Conservation (phyloP, 73 alveolate genomes). For the Paramecium octaurelia region DNA sequence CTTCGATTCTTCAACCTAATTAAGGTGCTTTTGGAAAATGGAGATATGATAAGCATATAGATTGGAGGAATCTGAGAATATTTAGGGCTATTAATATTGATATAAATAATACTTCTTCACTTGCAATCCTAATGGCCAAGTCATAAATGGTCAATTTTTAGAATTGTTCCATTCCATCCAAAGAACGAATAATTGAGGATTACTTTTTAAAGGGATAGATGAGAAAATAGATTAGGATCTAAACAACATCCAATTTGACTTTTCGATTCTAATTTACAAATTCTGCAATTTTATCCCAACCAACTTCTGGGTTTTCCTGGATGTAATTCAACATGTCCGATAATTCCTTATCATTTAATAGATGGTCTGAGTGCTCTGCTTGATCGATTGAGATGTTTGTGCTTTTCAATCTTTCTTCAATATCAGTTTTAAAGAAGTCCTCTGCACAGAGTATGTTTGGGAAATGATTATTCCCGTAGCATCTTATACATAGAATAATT, state of each 20-base stretch:
- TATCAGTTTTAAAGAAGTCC: constrained; percentile 39
- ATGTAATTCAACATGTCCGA: not conserved
- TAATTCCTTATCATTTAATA: constrained; percentile 18
- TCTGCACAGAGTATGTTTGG: constrained; percentile 49
- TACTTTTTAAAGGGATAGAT: not conserved
- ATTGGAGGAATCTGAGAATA: constrained; percentile 26
- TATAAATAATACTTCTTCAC: constrained; percentile 27
- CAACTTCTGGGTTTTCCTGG: not conserved
- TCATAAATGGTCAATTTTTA: not conserved
- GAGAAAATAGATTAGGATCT: constrained; percentile 10
- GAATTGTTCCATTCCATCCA: not conserved
- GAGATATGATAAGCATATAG: not conserved
- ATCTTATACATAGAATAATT: constrained; percentile 44
- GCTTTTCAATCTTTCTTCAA: constrained; percentile 20
- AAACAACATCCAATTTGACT: not conserved
- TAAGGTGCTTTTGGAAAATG: not conserved
- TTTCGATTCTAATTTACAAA: not conserved
- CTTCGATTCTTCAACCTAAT: not conserved
- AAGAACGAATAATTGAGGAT: not conserved
- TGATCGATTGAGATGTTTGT: not conserved
- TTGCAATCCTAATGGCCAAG: constrained; percentile 22
- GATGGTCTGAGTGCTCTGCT: not conserved
- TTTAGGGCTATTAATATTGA: not conserved
- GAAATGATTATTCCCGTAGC: constrained; percentile 35
- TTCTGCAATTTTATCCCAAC: constrained; percentile 51